A percentile compares a stretch with the other conserved stretches of the same genome.
Evolutionary conservation across 495 filamentous ascomycete species (phyloP).

Genomic region (Glutinoglossum americanum): DNA sequence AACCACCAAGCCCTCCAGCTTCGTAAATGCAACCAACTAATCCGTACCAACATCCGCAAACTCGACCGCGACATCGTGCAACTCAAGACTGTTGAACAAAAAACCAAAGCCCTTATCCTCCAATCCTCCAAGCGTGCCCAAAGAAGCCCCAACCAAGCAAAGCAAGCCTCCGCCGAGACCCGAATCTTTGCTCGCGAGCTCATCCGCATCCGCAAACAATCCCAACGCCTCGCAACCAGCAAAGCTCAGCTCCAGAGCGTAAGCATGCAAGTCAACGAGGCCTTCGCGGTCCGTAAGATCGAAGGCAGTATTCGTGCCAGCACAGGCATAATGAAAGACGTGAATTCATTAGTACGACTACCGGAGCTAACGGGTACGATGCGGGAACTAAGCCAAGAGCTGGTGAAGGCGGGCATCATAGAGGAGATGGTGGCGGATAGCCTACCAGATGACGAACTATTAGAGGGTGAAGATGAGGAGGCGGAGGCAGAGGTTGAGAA

Average conservation of each 20-base stretch:
- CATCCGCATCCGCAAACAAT: conserved; percentile 57
- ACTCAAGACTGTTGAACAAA: conserved; percentile 53
- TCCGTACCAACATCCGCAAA: conserved; percentile 79
- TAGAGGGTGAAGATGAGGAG: conserved; percentile 72
- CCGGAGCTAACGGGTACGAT: conserved; percentile 81
- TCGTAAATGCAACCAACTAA: conserved; percentile 85
- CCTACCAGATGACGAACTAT: conserved; percentile 45
- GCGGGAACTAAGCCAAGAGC: conserved; percentile 66
- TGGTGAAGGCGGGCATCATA: conserved; percentile 87
- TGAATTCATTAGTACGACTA: conserved; percentile 65
- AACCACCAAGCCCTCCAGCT: conserved; percentile 39
- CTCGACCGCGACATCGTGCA: conserved; percentile 78
- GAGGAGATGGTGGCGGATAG: conserved; percentile 90
- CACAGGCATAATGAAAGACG: conserved; percentile 91
- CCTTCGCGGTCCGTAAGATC: conserved; percentile 88
- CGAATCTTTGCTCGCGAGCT: conserved; percentile 78
- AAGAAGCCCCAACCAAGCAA: conserved; percentile 48
- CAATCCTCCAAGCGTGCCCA: conserved; percentile 57
- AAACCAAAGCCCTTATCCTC: conserved; percentile 71
- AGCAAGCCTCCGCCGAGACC: conserved; percentile 55
- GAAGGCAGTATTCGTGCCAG: conserved; percentile 75
- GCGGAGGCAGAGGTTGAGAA: conserved; percentile 83
- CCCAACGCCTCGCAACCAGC: conserved; percentile 49
- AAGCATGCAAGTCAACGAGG: conserved; percentile 94
- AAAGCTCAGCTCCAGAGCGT: conserved; percentile 87